Evolutionary conservation across 2,329 filamentous ascomycete genomes (phyloP), one percentile per base, ranked within the genome.

Genomic region (Penicillium concentricum): DNA sequence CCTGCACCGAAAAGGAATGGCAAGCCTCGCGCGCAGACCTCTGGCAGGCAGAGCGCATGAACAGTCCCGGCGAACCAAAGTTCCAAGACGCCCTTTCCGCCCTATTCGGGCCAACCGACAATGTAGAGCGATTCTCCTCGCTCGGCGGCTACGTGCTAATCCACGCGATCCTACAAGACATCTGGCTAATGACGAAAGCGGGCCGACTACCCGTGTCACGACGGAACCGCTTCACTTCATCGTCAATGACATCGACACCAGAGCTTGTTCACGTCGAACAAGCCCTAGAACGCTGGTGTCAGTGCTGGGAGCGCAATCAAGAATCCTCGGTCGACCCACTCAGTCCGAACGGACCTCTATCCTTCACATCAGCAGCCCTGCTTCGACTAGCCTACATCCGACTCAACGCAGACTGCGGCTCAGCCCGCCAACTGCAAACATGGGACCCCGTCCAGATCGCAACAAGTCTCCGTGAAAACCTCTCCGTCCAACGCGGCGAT

Each of bases 401-500:
- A 5, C 60, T 73, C 16, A 73, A 70, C 20, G 70, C 69, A 4
- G 70, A 73, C 55, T 72, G 71, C 38, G 69, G 69, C 26, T 71
- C 70, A 2, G 62, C 70, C 2, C 62, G 71, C 4, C 67, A 70
- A 32, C 58, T 73, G 2, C 65, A 72, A 37, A 69, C 68, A 0
- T 72, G 69, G 69, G 65, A 71, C 9, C 69, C 71, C 1, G 63
- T 67, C 4, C 60, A 67, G 30, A 69, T 73, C 16, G 71, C 70
- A 4, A 66, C 55, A 0, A 72, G 71, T 6, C 60, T 73, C 2
- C 68, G 61, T 7, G 62, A 70, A 5, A 71, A 71, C 12, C 64
- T 71, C 13, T 59, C 56, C 0, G 78, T 83, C 0, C 75, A 79
- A 39, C 74, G 81, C 0, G 79, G 80, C 22, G 77, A 82, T 41